phyloP scores from a whole-genome alignment of 306 rosid species.

The Quercus bicolor region DNA sequence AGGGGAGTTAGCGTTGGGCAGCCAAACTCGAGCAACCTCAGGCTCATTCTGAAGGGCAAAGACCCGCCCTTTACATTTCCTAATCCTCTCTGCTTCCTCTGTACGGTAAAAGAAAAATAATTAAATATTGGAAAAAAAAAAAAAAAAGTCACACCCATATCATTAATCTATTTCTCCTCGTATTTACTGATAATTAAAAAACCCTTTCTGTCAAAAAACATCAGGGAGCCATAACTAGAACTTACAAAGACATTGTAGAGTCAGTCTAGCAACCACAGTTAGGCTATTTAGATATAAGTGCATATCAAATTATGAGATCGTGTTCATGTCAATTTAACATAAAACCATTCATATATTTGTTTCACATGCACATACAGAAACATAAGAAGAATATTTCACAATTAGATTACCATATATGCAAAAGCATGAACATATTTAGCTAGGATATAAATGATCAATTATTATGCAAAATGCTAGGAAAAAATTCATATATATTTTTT shows the following conservation, averaged over 20 bases:
- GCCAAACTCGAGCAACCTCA: conserved; percentile 64
- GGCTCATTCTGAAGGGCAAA: conserved; percentile 66
- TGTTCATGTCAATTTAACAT: neutral
- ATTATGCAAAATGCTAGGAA: neutral
- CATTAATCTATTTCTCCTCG: neutral
- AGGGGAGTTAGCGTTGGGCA: conserved; percentile 66
- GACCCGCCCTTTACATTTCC: conserved; percentile 66
- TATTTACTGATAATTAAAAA: neutral
- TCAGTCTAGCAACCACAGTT: neutral
- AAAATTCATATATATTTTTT: neutral
- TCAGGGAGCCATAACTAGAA: neutral
- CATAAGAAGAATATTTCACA: neutral
- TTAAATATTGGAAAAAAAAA: neutral
- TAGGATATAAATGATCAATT: neutral
- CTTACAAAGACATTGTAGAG: neutral
- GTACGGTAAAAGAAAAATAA: neutral
- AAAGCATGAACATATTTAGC: neutral
- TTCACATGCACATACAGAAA: neutral
- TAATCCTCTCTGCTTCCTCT: conserved; percentile 87
- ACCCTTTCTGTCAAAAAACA: neutral
- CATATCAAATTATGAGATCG: neutral
- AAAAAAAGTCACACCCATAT: conserved; percentile 5
- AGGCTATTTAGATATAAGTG: neutral
- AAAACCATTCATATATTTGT: neutral
- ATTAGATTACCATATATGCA: neutral